Evolutionary conservation across 2,329 filamentous ascomycete genomes (phyloP).

Genomic region (Cryphonectria radicalis): DNA sequence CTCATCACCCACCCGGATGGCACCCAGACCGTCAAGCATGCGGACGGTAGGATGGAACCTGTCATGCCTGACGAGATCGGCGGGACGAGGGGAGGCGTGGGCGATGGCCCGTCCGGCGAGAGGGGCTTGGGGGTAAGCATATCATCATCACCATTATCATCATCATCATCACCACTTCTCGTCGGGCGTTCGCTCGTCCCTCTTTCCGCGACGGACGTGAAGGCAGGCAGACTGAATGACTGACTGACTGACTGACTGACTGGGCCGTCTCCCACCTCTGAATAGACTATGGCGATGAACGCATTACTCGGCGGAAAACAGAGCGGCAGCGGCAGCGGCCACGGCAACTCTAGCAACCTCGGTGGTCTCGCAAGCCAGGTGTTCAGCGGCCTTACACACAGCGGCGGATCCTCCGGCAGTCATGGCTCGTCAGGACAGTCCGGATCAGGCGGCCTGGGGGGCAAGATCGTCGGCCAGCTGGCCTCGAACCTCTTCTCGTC

Average conservation of each 20-base stretch:
- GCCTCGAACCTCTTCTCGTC: constrained; percentile 60
- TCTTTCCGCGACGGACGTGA: not conserved
- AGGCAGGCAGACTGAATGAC: not conserved
- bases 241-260: constrained; percentile 16
- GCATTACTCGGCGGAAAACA: constrained; percentile 56
- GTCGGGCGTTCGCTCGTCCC: not conserved
- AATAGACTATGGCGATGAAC: constrained; percentile 64
- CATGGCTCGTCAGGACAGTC: constrained; percentile 36
- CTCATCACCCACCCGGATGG: constrained; percentile 67
- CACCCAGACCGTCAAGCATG: constrained; percentile 62
- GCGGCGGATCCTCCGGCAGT: constrained; percentile 37
- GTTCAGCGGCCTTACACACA: constrained; percentile 43
- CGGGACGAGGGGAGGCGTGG: constrained; percentile 35
- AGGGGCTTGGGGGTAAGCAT: constrained; percentile 67
- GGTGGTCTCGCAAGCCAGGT: constrained; percentile 54
- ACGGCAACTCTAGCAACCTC: constrained; percentile 46
- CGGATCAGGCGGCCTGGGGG: constrained; percentile 40
- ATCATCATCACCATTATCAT: not conserved
- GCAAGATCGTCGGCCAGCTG: constrained; percentile 62
- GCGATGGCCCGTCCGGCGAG: constrained; percentile 57
- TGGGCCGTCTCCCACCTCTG: constrained; percentile 20
- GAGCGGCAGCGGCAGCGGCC: constrained; percentile 37
- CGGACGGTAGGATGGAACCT: constrained; percentile 65
- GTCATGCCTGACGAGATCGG: constrained; percentile 48
- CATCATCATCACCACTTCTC: no score